These are phyloP conservation scores for Gnaphalium uliginosum DNA, from an alignment of 129 eudicot species.

Conservation along the genomic window DNA sequence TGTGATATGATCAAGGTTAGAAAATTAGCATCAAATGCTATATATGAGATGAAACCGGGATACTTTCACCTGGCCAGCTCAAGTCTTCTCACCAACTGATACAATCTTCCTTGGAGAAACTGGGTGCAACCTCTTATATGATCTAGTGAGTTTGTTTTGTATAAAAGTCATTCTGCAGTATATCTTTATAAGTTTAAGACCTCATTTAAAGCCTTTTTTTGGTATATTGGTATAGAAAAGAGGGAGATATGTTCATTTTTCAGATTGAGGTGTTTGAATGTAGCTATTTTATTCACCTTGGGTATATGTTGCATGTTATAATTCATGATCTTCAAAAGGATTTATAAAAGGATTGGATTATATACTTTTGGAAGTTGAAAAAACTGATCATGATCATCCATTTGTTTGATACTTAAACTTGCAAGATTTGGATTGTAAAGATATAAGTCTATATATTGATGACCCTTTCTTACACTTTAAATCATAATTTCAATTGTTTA, in stretches of 20 bases:
- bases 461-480: background rate
- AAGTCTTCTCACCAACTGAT: conserved; percentile 32
- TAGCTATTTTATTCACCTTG: too few relatives aligned
- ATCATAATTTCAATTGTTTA: background rate
- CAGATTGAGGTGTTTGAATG: conserved; percentile 10
- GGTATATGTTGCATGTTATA: conserved; percentile 1
- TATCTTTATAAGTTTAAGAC: conserved; percentile 7
- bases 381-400: background rate
- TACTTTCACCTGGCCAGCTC: conserved; percentile 14
- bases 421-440: background rate
- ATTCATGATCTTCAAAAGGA: too few relatives aligned
- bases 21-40: background rate
- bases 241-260: conserved; percentile 30
- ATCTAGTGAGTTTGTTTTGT: conserved; percentile 44
- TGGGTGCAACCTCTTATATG: conserved; percentile 17
- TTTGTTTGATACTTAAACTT: background rate
- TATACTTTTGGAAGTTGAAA: background rate
- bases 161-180: conserved; percentile 18
- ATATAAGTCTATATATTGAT: background rate
- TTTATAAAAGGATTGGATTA: background rate
- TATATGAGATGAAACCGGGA: background rate
- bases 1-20: conserved; percentile 41
- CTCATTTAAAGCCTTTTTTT: conserved; percentile 18
- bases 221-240: conserved; percentile 52
- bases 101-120: conserved; percentile 22